Evolutionary conservation across 2,329 filamentous ascomycete species (phyloP), one percentile per base, ranked within the genome.

Genomic region (Aspergillus flavus): DNA sequence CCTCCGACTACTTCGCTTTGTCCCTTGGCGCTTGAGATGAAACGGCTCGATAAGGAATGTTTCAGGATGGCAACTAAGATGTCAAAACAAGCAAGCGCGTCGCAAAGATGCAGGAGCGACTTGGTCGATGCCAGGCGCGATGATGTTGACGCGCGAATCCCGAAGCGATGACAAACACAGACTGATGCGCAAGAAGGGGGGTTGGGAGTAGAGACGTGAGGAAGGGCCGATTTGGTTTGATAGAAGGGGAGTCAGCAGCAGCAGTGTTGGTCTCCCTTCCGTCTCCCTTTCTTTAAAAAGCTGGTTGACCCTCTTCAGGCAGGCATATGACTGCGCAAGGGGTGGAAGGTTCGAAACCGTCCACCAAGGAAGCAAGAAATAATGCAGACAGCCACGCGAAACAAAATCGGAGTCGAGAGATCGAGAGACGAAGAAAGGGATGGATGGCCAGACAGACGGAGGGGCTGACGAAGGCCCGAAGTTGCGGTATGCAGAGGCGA

Each of bases 41-140:
- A 66, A 63, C 61, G 45, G 50, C 58, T 58, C 41, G 50, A 61
- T 61, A 61, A 64, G 68, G 72, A 73, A 73, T 75, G 73, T 75
- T 75, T 75, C 72, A 73, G 64, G 61, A 52, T 65, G 65, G 61
- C 61, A 66, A 70, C 69, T 65, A 64, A 57, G 61, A 68, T 65
- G 70, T 71, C 61, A 64, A 66, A 65, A 68, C 63, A 67, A 64
- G 63, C 57, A 66, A 57, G 68, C 66, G 64, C 68, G 67, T 64
- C 67, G 69, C 66, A 64, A 71, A 61, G 62, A 60, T 69, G 68
- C 67, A 67, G 67, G 64, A 66, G 62, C 64, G 67, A 66, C 50
- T 63, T 58, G 57, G 63, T 60, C 58, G 58, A 65, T 64, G 59
- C 61, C 64, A 57, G 54, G 64, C 66, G 68, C 61, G 69, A 67